Evolutionary conservation across 1,284 basidiomycete species (phyloP), one percentile per base, ranked within the genome.

Genomic region (Puccinia hordei): DNA sequence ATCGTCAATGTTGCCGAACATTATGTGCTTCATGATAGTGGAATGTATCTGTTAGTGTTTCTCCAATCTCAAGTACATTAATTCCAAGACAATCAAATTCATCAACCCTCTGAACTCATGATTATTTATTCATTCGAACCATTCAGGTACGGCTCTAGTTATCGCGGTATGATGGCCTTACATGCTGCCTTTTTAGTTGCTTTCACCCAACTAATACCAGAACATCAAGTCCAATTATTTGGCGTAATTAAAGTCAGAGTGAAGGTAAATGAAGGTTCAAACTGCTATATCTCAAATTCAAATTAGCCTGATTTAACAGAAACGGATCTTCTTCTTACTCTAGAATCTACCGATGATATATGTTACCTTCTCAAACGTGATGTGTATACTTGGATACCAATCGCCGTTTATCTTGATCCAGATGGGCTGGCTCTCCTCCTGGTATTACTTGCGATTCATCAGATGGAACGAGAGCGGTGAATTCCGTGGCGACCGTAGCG

Each of bases 351-450:
- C 97, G 19, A 98, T 98, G 91, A 90, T 92, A 46, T 95, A 98
- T 86, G 90, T 98, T 81, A 92, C 93, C 0, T 87, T 98, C 82
- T 97, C 95, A 33, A 95, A 93, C 82, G 89, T 98, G 51, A 89
- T 96, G 86, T 93, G 92, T 83, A 83, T 99, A 73, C 82, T 97
- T 69, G 93, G 96, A 44, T 93, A 92, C 86, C 93, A 95, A 83
- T 93, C 92, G 79, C 97, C 97, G 0, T 98, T 91, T 88, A 95
- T 99, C 80, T 89, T 97, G 83, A 95, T 99, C 83, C 96, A 98
- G 85, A 98, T 98, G 85, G 96, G 95, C 22, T 99, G 97, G 94
- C 92, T 98, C 82, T 91, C 95, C 10, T 90, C 92, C 35, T 99
- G 94, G 92, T 89, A 93, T 75, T 99, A 98, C 87, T 89, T 99